phyloP scores from a whole-genome alignment of 2,329 filamentous ascomycete genomes.

The Aspergillus sp. region DNA sequence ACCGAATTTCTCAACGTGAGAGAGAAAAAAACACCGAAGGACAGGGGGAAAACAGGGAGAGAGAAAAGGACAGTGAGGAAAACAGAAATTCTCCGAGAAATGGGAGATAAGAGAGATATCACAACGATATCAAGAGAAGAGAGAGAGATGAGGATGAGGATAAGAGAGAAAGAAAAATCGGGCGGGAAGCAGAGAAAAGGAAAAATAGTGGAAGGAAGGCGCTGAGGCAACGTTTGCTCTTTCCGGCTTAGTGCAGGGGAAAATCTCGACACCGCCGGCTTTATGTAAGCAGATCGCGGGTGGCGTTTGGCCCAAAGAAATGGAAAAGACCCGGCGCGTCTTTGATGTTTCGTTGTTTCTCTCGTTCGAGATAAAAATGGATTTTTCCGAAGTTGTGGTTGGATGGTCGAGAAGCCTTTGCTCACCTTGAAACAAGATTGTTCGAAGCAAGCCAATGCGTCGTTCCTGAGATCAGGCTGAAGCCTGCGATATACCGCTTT shows the following conservation, averaged over 20 bases:
- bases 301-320: conserved; percentile 2
- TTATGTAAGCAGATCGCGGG: conserved; percentile 13
- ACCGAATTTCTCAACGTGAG: conserved; percentile 8
- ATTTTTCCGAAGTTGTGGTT: neutral
- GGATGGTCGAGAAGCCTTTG: neutral
- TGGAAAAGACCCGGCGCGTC: neutral
- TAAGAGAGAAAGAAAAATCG: conserved; percentile 29
- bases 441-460: neutral
- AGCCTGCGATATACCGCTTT: neutral
- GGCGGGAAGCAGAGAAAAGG: conserved; percentile 36
- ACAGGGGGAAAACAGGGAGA: conserved; percentile 22
- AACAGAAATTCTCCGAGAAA: conserved; percentile 19
- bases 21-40: conserved; percentile 13
- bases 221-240: conserved; percentile 32
- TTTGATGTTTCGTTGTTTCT: neutral
- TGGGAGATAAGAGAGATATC: conserved; percentile 28
- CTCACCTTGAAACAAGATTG: neutral
- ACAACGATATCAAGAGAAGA: conserved; percentile 23
- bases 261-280: conserved; percentile 14
- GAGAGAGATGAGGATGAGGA: conserved; percentile 27
- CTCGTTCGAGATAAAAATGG: neutral
- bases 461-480: neutral
- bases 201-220: conserved; percentile 31
- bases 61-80: conserved; percentile 28
- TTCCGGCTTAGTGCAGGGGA: conserved; percentile 32